Base-by-base conservation (phyloP, 176 grass and related monocot species). In the Bromus sterilis region DNA sequence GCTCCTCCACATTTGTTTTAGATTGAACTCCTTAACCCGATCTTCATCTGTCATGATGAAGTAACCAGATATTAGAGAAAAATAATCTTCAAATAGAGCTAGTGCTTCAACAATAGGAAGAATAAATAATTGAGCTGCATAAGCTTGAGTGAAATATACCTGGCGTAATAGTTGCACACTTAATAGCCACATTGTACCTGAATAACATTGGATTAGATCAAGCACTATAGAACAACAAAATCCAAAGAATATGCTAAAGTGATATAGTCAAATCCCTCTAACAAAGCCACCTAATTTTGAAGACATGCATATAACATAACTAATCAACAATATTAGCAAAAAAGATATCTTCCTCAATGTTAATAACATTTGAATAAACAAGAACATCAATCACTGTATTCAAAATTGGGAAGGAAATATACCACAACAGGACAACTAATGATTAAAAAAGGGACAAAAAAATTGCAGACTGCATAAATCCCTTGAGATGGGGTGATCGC, bases 131-230 rank as follows among this genome's bases (percentile, higher is more conserved):
- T 69, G 14, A 86, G 43, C 14, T 71, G 69, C 69, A 70, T 34
- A 89, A 84, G 25, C 24, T 18, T 71, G 36, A 90, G 73, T 79
- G 2, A 68, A 66, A 58, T 81, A 46, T 91, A 98, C 95, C 95
- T 86, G 95, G 95, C 82, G 95, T 98, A 60, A 98, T 93, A 4
- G 95, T 98, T 26, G 95, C 95, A 86, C 95, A 98, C 78, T 98
- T 98, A 84, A 98, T 93, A 80, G 95, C 95, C 78, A 98, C 95
- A 91, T 98, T 94, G 68, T 95, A 91, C 87, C 95, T 98, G 66
- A 67, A 94, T 33, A 78, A 60, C 32, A 86, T 56, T 59, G 36
- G 33, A 59, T 76, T 74, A 83, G 57, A 40, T 8, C 20, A 60
- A 81, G 66, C 25, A 60, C 78, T 66, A 66, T 48, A 74, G 34